phyloP scores from a whole-genome alignment of 805 yeast species.

The Novakomyces olei region DNA sequence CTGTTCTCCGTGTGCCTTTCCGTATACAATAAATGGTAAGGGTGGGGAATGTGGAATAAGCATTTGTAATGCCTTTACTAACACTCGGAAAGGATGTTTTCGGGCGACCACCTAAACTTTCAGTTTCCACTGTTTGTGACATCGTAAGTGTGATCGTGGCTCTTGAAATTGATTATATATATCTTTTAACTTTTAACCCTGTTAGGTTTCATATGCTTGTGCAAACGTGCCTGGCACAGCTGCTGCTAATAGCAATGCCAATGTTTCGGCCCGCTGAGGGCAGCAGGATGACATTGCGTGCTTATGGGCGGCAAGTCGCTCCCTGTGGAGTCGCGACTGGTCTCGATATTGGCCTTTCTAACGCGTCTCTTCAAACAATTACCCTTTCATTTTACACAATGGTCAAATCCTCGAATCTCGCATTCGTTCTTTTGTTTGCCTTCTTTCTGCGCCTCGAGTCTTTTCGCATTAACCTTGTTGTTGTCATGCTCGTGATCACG shows the following conservation, averaged over 20 bases:
- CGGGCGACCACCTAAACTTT: slow-evolving; percentile 45
- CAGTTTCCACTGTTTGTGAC: slow-evolving; percentile 72
- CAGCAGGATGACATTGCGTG: slow-evolving; percentile 7
- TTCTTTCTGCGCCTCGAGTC: slow-evolving; percentile 57
- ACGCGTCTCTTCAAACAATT: slow-evolving; percentile 57
- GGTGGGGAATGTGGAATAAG: not conserved
- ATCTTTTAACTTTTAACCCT: too few species aligned
- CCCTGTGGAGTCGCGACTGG: slow-evolving; percentile 80
- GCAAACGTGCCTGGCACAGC: slow-evolving; percentile 31
- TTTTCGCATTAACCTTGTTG: slow-evolving; percentile 41
- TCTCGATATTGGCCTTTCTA: slow-evolving; percentile 85
- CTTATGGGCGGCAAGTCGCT: slow-evolving; percentile 24
- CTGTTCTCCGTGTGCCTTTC: slow-evolving; percentile 18
- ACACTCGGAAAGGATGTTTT: slow-evolving; percentile 47
- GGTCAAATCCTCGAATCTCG: slow-evolving; percentile 66
- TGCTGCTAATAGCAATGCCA: slow-evolving; percentile 26
- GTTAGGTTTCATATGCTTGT: slow-evolving; percentile 49
- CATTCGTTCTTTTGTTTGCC: slow-evolving; percentile 78
- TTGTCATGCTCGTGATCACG: slow-evolving; percentile 60
- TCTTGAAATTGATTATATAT: not conserved
- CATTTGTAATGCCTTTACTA: not conserved
- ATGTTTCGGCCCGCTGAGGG: slow-evolving; percentile 21
- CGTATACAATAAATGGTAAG: slow-evolving; percentile 53
- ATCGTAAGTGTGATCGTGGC: slow-evolving; percentile 13
- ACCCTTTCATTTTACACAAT: slow-evolving; percentile 61